A percentile compares a stretch with the other conserved stretches of the same genome.
phyloP scores from a whole-genome alignment of 225 moss, liverwort and hornwort species.

The Physcomitrellopsis africana region DNA sequence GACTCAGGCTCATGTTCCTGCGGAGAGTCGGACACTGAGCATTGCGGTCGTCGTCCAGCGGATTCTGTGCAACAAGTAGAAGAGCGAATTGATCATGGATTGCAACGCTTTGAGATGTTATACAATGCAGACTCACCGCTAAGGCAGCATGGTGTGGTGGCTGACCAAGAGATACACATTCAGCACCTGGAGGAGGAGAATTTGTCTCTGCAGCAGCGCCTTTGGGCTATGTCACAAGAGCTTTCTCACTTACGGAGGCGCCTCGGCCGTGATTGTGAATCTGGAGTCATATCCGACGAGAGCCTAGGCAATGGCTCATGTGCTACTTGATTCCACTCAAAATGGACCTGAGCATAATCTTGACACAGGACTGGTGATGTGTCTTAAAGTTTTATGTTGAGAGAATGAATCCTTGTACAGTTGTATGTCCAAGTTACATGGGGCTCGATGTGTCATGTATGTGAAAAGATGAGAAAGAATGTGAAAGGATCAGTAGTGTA shows the following conservation, averaged over 20 bases:
- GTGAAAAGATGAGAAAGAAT: slow-evolving; percentile 20
- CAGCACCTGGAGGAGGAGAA: slow-evolving; percentile 64
- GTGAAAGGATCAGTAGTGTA: slow-evolving; percentile 18
- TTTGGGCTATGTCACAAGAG: slow-evolving; percentile 66
- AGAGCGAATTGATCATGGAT: slow-evolving; percentile 61
- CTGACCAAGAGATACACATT: slow-evolving; percentile 64
- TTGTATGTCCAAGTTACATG: slow-evolving; percentile 20
- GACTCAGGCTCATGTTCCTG: slow-evolving; percentile 52
- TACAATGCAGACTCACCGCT: slow-evolving; percentile 42
- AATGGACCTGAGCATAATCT: slow-evolving; percentile 7
- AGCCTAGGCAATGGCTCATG: slow-evolving; percentile 54
- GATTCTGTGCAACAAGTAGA: slow-evolving; percentile 65
- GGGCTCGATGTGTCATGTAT: slow-evolving; percentile 25
- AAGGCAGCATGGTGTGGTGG: slow-evolving; percentile 37
- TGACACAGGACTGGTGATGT: slow-evolving; percentile 35
- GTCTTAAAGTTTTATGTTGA: slow-evolving; percentile 15
- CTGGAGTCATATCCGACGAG: slow-evolving; percentile 56
- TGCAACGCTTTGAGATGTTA: slow-evolving; percentile 68
- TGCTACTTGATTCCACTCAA: slow-evolving; percentile 27
- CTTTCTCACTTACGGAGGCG: slow-evolving; percentile 50
- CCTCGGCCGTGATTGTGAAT: slow-evolving; percentile 42
- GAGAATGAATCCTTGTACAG: slow-evolving; percentile 26
- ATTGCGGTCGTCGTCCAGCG: slow-evolving; percentile 49
- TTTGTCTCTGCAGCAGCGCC: slow-evolving; percentile 56
- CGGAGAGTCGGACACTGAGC: slow-evolving; percentile 58